Conservation (phyloP, 257 asterid species). For the Salvia splendens region DNA sequence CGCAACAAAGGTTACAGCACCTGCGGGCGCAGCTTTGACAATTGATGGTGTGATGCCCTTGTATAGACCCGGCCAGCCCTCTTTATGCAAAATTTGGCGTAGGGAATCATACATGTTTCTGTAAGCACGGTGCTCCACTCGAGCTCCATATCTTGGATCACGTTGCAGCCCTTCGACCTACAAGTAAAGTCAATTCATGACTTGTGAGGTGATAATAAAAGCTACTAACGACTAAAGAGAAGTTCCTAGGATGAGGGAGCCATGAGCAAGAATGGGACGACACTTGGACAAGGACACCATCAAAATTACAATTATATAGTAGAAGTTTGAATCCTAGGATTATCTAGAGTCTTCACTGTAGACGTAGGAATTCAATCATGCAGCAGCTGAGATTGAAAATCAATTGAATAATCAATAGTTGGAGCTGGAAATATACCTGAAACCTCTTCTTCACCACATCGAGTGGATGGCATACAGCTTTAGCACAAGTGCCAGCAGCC, state of each 20-base stretch:
- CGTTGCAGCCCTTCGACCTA: conserved; percentile 87
- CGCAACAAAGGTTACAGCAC: conserved; percentile 95
- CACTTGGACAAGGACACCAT: background rate
- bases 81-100: conserved; percentile 47
- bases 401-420: background rate
- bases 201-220: background rate
- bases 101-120: conserved; percentile 74
- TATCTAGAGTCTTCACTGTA: background rate
- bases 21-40: conserved; percentile 93
- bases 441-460: conserved; percentile 97
- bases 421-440: conserved; percentile 58
- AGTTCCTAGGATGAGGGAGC: too few species aligned
- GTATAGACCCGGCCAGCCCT: conserved; percentile 85
- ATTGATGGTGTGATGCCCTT: conserved; percentile 93
- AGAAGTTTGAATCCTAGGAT: too few species aligned
- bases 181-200: background rate
- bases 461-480: conserved; percentile 92
- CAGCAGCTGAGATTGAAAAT: background rate
- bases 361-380: background rate
- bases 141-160: conserved; percentile 86
- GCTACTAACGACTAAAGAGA: too few species aligned
- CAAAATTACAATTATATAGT: background rate
- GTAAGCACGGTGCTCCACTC: conserved; percentile 69
- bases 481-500: conserved; percentile 88
- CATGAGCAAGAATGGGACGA: too few species aligned